These are phyloP conservation scores for Neocucurbitaria cava DNA, from an alignment of 2,329 filamentous ascomycete species.

Conservation along the genomic window DNA sequence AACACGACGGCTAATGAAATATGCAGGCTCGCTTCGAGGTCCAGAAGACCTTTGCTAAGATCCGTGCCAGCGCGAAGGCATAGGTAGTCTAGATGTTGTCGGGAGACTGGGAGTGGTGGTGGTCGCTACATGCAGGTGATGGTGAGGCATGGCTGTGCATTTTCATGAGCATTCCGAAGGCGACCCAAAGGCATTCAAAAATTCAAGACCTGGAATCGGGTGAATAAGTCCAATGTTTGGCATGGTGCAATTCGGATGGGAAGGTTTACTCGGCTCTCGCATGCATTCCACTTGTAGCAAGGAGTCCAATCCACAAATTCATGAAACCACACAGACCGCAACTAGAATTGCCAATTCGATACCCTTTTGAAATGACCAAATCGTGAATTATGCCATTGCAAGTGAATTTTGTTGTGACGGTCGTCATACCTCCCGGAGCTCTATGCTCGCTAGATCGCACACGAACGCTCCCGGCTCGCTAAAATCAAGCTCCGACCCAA, in stretches of 20 bases:
- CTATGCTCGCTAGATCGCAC: conserved; percentile 39
- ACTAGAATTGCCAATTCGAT: conserved; percentile 45
- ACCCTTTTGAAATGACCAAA: conserved; percentile 29
- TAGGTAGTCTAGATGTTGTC: conserved; percentile 42
- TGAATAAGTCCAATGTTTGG: conserved; percentile 47
- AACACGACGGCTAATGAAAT: conserved; percentile 24
- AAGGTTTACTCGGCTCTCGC: conserved; percentile 50
- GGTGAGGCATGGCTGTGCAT: conserved; percentile 47
- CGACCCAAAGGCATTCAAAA: conserved; percentile 48
- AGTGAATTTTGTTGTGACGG: conserved; percentile 3
- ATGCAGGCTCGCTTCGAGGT: conserved; percentile 85
- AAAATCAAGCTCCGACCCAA: conserved; percentile 27
- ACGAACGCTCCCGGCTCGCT: conserved; percentile 22
- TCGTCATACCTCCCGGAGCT: conserved; percentile 11
- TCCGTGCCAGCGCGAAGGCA: conserved; percentile 57
- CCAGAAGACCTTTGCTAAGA: conserved; percentile 93
- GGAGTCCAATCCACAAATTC: conserved; percentile 49
- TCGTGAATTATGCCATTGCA: conserved; percentile 2
- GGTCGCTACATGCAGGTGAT: conserved; percentile 40
- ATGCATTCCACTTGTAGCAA: conserved; percentile 49
- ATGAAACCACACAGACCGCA: conserved; percentile 44
- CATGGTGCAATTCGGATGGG: conserved; percentile 51
- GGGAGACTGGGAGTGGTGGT: conserved; percentile 36
- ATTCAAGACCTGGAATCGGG: conserved; percentile 47
- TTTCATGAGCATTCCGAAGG: conserved; percentile 49